Evolutionary conservation across 1,284 basidiomycete genomes (phyloP).

Genomic region (Lentinula novae-zelandiae): DNA sequence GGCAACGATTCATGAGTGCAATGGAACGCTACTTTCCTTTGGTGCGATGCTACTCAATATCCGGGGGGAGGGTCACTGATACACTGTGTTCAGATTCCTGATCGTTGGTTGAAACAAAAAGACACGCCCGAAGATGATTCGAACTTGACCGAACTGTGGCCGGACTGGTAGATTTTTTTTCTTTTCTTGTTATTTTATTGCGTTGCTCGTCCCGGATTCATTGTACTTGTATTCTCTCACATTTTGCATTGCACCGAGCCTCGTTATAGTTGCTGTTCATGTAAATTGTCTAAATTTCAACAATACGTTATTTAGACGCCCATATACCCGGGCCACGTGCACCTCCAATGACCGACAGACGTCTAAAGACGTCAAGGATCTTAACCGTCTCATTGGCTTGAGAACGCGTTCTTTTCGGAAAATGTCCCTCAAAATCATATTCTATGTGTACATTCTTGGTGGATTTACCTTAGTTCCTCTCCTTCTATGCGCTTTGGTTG

Average conservation of each 20-base stretch:
- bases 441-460: conserved; percentile 84
- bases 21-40: conserved; percentile 92
- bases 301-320: neutral
- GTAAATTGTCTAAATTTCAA: neutral
- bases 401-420: neutral
- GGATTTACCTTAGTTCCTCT: conserved; percentile 85
- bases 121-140: conserved; percentile 73
- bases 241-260: neutral
- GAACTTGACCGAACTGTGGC: conserved; percentile 27
- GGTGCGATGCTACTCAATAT: conserved; percentile 38
- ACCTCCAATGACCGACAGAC: neutral
- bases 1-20: conserved; percentile 83
- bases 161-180: conserved; percentile 14
- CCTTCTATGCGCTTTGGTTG: conserved; percentile 51
- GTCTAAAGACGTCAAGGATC: neutral
- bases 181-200: neutral
- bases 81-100: conserved; percentile 55
- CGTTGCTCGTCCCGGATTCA: neutral
- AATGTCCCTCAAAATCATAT: conserved; percentile 63
- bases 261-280: neutral
- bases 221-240: conserved; percentile 3
- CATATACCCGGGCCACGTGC: neutral
- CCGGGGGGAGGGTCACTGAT: conserved; percentile 2
- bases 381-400: neutral
- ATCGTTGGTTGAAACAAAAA: conserved; percentile 83